These are phyloP conservation scores for Chaetomium globosum DNA, from an alignment of 2,329 filamentous ascomycete genomes.

Conservation along the genomic window DNA sequence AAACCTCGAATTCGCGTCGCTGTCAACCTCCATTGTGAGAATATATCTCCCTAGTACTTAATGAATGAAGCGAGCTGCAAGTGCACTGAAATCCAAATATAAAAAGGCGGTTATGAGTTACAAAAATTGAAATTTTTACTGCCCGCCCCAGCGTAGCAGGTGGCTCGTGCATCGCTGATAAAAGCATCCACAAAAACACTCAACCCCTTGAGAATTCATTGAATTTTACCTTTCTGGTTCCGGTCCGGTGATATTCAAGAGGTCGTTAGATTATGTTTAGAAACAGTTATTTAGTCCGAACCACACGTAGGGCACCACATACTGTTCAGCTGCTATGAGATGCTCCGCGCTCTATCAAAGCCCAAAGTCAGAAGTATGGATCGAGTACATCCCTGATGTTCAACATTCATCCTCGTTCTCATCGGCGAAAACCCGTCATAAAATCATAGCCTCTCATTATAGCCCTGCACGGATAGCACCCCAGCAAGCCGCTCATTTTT, in stretches of 20 bases:
- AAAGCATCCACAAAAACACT: background rate
- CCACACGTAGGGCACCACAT: background rate
- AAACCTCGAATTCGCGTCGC: background rate
- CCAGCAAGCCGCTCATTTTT: background rate
- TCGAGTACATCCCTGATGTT: too few species aligned
- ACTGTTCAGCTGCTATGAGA: background rate
- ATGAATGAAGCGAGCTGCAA: background rate
- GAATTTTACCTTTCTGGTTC: background rate
- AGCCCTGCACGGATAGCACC: background rate
- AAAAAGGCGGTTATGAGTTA: background rate
- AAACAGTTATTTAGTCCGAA: too few species aligned
- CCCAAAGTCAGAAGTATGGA: background rate
- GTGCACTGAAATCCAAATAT: background rate
- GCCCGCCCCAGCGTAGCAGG: background rate
- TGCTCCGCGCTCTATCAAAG: background rate
- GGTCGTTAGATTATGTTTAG: background rate
- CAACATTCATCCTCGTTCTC: background rate
- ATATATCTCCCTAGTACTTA: background rate
- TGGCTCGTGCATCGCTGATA: background rate
- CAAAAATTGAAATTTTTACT: background rate
- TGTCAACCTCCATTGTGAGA: slow-evolving; percentile 17
- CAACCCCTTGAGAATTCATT: background rate
- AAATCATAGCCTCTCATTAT: background rate
- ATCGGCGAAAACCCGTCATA: background rate
- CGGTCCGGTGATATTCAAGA: background rate